phyloP scores from a whole-genome alignment of 164 flowering plant genomes.

The Liquidambar formosana region DNA sequence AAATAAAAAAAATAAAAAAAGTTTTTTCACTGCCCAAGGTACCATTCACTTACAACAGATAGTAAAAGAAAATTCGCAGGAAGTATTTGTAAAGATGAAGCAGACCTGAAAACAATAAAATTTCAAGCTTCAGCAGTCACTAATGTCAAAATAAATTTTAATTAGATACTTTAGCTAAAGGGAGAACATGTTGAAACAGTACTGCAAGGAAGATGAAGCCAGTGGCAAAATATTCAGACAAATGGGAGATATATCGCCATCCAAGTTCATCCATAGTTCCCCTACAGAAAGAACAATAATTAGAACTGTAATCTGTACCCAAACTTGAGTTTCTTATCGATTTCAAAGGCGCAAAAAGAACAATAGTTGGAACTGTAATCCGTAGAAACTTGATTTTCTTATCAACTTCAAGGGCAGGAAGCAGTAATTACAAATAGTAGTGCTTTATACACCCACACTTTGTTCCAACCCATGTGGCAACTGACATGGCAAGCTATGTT shows the following conservation, averaged over 20 bases:
- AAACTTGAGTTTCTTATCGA: neutral
- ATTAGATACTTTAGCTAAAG: slow-evolving; percentile 3
- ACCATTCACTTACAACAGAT: slow-evolving; percentile 50
- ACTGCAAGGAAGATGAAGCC: slow-evolving; percentile 52
- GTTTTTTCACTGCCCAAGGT: slow-evolving; percentile 1
- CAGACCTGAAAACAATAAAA: slow-evolving; percentile 45
- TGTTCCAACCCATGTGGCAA: no score
- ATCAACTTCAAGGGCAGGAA: neutral
- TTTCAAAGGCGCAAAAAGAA: slow-evolving; percentile 13
- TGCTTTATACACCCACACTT: no score
- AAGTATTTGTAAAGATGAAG: slow-evolving; percentile 58
- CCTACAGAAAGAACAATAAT: slow-evolving; percentile 44
- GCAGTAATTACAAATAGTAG: neutral
- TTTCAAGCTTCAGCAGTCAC: slow-evolving; percentile 8
- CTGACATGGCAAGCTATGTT: no score
- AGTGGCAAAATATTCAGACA: slow-evolving; percentile 77
- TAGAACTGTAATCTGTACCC: neutral
- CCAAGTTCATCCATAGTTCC: slow-evolving; percentile 90
- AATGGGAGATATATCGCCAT: slow-evolving; percentile 81
- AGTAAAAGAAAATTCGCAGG: slow-evolving; percentile 69
- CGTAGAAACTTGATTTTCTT: neutral
- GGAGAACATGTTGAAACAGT: slow-evolving; percentile 17
- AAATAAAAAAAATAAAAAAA: no score
- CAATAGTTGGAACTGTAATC: slow-evolving; percentile 1
- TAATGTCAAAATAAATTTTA: neutral